Conservation (phyloP, 176 grass and related monocot species). For the Triticum dicoccoides region DNA sequence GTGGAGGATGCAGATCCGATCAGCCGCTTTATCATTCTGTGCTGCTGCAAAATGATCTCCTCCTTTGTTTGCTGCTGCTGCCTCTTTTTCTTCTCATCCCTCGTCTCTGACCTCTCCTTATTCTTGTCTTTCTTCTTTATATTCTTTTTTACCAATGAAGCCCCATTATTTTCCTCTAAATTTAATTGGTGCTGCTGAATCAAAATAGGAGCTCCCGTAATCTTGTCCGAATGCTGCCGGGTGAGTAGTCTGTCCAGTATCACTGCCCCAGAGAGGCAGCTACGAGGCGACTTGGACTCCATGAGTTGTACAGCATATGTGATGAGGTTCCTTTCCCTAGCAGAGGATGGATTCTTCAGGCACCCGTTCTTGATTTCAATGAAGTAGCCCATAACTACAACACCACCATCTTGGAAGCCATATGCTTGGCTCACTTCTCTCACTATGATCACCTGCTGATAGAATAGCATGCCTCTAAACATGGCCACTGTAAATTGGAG, state of each 20-base stretch:
- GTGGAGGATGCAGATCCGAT: neutral
- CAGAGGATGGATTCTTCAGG: neutral
- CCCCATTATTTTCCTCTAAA: neutral
- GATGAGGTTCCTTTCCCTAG: neutral
- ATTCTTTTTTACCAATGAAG: too few relatives aligned
- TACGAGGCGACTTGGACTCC: neutral
- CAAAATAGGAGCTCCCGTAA: neutral
- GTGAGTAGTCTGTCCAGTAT: neutral
- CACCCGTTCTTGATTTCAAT: accelerated
- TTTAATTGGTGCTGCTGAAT: neutral
- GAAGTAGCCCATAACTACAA: accelerated
- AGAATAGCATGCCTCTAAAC: too few relatives aligned
- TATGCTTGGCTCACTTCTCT: neutral
- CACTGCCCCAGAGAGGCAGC: neutral
- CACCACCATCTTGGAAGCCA: neutral
- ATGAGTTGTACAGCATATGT: neutral
- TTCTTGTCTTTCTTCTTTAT: neutral
- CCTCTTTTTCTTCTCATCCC: too few relatives aligned
- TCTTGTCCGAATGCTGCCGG: neutral
- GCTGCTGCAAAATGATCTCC: neutral
- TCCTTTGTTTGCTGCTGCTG: neutral
- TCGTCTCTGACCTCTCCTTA: too few relatives aligned
- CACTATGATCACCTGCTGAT: too few relatives aligned
- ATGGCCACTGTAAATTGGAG: too few relatives aligned
- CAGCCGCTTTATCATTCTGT: neutral